Evolutionary conservation across 106 monocot species (phyloP), one percentile per base, ranked within the genome.

Genomic region (Apostasia ramifera): DNA sequence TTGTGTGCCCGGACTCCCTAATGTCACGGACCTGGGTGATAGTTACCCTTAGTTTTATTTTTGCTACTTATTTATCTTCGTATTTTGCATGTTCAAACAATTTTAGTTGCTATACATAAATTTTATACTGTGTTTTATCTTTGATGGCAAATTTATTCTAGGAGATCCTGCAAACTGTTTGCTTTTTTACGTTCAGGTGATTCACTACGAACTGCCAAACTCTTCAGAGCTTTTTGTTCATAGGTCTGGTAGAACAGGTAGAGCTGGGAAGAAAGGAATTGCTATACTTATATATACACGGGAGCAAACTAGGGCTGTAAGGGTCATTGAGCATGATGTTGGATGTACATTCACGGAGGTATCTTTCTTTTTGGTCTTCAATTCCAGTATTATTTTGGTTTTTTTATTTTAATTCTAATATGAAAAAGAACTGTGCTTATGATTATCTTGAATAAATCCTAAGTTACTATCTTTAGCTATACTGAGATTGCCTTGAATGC

Each of bases 201-300:
- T 98, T 57, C 97, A 98, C 71, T 92, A 87, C 79, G 97, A 98
- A 70, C 54, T 98, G 61, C 92, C 97, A 59, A 92, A 68, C 70
- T 85, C 69, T 60, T 87, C 97, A 1, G 97, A 98, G 80, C 53
- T 90, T 13, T 98, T 98, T 72, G 92, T 98, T 63, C 97, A 98
- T 71, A 76, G 97, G 66, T 90, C 92, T 64, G 97, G 97, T 44
- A 78, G 97, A 62, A 98, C 97, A 46, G 97, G 92, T 8, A 84
- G 97, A 57, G 97, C 97, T 68, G 97, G 97, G 43, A 98, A 98
- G 63, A 90, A 87, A 76, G 97, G 97, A 14, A 75, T 8, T 76
- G 89, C 97, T 37, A 92, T 98, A 78, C 83, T 90, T 44, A 92
- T 98, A 59, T 81, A 98, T 66, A 69, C 73, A 13, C 51, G 78